These are phyloP conservation scores for Miscanthus sacchariflorus DNA, from an alignment of 202 grass and related monocot genomes.

Conservation along the genomic window DNA sequence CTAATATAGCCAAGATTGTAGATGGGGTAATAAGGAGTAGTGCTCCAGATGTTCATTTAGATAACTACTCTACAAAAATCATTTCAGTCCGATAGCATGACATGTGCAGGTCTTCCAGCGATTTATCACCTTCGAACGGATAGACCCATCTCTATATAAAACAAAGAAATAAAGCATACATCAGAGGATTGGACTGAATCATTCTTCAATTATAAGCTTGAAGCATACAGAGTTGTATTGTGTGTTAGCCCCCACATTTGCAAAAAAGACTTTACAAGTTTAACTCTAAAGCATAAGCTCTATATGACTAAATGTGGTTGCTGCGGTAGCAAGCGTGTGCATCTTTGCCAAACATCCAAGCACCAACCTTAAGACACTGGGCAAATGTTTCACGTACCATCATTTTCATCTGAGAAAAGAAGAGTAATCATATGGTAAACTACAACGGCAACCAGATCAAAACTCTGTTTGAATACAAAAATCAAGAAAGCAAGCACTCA, in stretches of 20 bases:
- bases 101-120: constrained; percentile 56
- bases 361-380: constrained; percentile 65
- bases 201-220: constrained; percentile 48
- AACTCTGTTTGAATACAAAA: constrained; percentile 39
- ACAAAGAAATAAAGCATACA: constrained; percentile 80
- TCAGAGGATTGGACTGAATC: constrained; percentile 56
- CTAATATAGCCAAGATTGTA: constrained; percentile 15
- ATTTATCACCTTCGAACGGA: constrained; percentile 86
- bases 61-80: constrained; percentile 61
- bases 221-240: constrained; percentile 38
- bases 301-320: constrained; percentile 32
- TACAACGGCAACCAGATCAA: constrained; percentile 47
- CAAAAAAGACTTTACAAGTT: constrained; percentile 49
- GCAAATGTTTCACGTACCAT: constrained; percentile 96
- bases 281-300: constrained; percentile 38
- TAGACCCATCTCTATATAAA: constrained; percentile 92
- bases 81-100: constrained; percentile 52
- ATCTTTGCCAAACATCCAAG: constrained; percentile 52
- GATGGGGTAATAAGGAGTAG: background rate
- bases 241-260: background rate
- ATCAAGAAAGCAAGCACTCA: constrained; percentile 32
- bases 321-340: background rate
- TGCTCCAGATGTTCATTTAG: constrained; percentile 27
- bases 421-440: constrained; percentile 68
- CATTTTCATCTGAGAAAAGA: constrained; percentile 96